Percentiles rank a stretch among this genome's conserved stretches.
These are phyloP conservation scores for Penicillium riverlandense DNA, from an alignment of 495 filamentous ascomycete genomes.

Conservation along the genomic window DNA sequence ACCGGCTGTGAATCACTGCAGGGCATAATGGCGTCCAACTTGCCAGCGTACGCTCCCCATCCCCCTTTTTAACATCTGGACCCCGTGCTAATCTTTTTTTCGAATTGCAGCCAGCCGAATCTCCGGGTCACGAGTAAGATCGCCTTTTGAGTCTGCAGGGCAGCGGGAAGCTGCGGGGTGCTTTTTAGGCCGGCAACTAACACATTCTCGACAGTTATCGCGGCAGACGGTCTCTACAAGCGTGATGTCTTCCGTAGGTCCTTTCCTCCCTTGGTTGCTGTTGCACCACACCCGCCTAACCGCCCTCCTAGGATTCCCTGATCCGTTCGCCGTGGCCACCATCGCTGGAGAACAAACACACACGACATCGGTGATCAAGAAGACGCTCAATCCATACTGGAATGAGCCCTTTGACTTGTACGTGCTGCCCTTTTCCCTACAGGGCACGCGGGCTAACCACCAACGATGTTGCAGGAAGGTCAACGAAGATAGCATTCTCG, in stretches of 20 bases:
- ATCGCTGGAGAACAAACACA: constrained; percentile 94
- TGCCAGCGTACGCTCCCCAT: constrained; percentile 45
- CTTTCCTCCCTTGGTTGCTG: neutral
- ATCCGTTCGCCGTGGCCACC: constrained; percentile 96
- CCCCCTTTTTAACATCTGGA: neutral
- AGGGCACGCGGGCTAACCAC: constrained; percentile 1
- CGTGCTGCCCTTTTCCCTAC: constrained; percentile 19
- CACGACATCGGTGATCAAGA: constrained; percentile 91
- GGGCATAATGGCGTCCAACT: constrained; percentile 51
- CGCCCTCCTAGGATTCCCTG: constrained; percentile 69
- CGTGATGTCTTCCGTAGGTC: constrained; percentile 89
- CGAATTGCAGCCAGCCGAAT: constrained; percentile 45
- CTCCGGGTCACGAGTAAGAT: constrained; percentile 58
- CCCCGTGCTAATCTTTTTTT: constrained; percentile 8
- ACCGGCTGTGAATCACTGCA: constrained; percentile 26
- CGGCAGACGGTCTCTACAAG: constrained; percentile 96
- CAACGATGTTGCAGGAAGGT: constrained; percentile 52
- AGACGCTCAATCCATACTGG: constrained; percentile 98
- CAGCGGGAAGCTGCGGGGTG: constrained; percentile 16
- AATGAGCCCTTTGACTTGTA: constrained; percentile 98
- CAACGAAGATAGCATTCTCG: constrained; percentile 89
- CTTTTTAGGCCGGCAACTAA: constrained; percentile 12
- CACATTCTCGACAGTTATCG: constrained; percentile 64
- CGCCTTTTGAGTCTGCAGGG: constrained; percentile 6
- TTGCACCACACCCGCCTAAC: constrained; percentile 6